Evolutionary conservation across 352 stramenopile species (phyloP).

Genomic region (Pythium pectinolyticum): DNA sequence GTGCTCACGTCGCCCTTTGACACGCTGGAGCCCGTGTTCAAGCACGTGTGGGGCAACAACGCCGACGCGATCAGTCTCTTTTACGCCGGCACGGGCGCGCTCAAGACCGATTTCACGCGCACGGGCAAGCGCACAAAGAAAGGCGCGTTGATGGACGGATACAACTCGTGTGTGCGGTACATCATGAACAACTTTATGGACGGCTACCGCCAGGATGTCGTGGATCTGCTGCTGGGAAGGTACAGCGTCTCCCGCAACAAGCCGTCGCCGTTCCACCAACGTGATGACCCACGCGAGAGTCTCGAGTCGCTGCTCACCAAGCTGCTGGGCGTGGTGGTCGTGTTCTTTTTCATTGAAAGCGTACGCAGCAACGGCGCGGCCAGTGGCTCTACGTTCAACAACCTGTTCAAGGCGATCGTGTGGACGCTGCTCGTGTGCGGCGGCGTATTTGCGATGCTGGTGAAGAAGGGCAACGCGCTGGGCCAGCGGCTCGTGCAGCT

Average conservation of each 20-base stretch:
- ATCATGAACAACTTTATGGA: slow-evolving; percentile 96
- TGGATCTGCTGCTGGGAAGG: slow-evolving; percentile 88
- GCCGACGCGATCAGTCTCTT: slow-evolving; percentile 93
- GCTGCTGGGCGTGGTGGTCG: slow-evolving; percentile 44
- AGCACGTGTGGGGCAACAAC: slow-evolving; percentile 94
- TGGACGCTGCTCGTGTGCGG: slow-evolving; percentile 50
- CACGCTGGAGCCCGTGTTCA: slow-evolving; percentile 68
- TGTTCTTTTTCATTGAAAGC: slow-evolving; percentile 66
- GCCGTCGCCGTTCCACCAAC: slow-evolving; percentile 58
- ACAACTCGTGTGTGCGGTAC: slow-evolving; percentile 94
- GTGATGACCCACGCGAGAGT: slow-evolving; percentile 34
- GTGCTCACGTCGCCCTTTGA: slow-evolving; percentile 59
- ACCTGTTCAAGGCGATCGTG: slow-evolving; percentile 52
- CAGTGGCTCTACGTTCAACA: slow-evolving; percentile 49
- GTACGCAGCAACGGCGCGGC: slow-evolving; percentile 27
- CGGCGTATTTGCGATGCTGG: slow-evolving; percentile 52
- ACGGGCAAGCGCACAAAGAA: slow-evolving; percentile 90
- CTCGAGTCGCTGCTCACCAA: slow-evolving; percentile 60
- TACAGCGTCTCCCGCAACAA: slow-evolving; percentile 66
- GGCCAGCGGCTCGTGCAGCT: slow-evolving; percentile 68
- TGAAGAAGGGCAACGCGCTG: slow-evolving; percentile 77
- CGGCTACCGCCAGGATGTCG: slow-evolving; percentile 89
- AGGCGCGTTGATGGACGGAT: slow-evolving; percentile 91
- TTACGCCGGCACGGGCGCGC: slow-evolving; percentile 91
- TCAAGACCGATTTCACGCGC: slow-evolving; percentile 96